A percentile compares a stretch with the other conserved stretches of the same genome.
Conservation (phyloP, 192 early-diverging fungal species). For the Entophlyctis luteolus region DNA sequence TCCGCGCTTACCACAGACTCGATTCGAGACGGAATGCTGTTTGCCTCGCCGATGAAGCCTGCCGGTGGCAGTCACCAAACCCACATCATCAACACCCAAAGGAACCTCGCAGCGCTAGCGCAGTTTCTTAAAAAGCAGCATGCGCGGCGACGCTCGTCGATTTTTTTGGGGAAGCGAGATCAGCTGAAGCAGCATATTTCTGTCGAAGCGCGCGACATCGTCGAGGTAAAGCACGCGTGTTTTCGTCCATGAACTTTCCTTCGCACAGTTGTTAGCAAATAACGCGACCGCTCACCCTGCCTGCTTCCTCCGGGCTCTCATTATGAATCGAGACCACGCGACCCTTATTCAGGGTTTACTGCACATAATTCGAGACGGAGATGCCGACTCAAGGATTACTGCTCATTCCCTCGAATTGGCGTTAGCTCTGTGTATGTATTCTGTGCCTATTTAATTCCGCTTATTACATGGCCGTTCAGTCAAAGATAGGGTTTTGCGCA, state of each 20-base stretch:
- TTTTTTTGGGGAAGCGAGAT: background rate
- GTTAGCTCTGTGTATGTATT: background rate
- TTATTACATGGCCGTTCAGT: background rate
- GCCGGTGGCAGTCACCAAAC: background rate
- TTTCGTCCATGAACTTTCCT: background rate
- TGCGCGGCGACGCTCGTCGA: background rate
- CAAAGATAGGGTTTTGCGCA: background rate
- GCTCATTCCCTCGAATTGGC: slow-evolving; percentile 7
- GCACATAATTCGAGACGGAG: background rate
- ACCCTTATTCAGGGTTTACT: background rate
- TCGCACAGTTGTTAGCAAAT: background rate
- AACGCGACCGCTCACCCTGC: background rate
- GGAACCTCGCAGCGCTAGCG: background rate
- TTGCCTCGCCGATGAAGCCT: background rate
- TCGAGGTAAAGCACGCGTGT: background rate
- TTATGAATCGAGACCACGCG: background rate
- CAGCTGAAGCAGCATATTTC: background rate
- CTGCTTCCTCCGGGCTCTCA: background rate
- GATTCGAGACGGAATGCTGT: slow-evolving; percentile 12
- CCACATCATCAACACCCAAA: background rate
- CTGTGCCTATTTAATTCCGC: background rate
- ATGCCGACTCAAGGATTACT: slow-evolving; percentile 2
- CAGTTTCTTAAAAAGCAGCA: slow-evolving; percentile 4
- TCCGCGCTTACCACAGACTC: no score
- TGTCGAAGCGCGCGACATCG: slow-evolving; percentile 2